phyloP scores from a whole-genome alignment of 371 early-diverging fungal species.

The Mucor sp. region DNA sequence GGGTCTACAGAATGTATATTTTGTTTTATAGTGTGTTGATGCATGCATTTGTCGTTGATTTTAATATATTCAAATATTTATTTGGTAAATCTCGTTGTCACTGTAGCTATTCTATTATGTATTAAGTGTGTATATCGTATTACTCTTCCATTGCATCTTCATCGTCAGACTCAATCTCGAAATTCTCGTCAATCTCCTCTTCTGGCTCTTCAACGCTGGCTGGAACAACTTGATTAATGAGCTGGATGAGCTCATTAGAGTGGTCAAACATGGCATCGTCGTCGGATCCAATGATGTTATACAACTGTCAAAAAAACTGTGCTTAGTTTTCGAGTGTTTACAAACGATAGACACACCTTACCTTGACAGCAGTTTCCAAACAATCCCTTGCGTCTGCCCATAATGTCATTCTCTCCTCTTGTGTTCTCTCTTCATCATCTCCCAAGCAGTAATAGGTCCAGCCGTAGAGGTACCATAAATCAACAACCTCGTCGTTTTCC shows the following conservation, averaged over 20 bases:
- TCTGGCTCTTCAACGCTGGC: constrained; percentile 43
- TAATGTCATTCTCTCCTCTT: constrained; percentile 54
- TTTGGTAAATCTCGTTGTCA: constrained; percentile 7
- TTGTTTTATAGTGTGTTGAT: background rate
- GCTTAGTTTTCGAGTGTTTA: background rate
- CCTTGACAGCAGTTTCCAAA: constrained; percentile 71
- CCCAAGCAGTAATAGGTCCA: constrained; percentile 88
- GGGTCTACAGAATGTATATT: background rate
- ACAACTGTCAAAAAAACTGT: constrained; percentile 44
- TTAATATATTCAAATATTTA: constrained; percentile 3
- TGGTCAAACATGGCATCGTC: constrained; percentile 73
- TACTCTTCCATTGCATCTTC: constrained; percentile 51
- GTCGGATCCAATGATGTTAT: constrained; percentile 59
- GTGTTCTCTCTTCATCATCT: constrained; percentile 57
- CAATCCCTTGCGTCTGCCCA: constrained; percentile 80
- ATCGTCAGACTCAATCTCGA: constrained; percentile 42
- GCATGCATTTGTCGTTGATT: background rate
- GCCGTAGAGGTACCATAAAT: constrained; percentile 93
- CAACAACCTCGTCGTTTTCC: constrained; percentile 91
- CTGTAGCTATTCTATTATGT: background rate
- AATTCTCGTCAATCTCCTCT: constrained; percentile 37
- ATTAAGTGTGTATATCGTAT: background rate
- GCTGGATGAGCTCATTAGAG: constrained; percentile 64
- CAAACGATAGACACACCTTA: constrained; percentile 25
- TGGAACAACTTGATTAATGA: constrained; percentile 57